phyloP scores from a whole-genome alignment of 768 basidiomycete genomes.

The Tephrocybe sp. region DNA sequence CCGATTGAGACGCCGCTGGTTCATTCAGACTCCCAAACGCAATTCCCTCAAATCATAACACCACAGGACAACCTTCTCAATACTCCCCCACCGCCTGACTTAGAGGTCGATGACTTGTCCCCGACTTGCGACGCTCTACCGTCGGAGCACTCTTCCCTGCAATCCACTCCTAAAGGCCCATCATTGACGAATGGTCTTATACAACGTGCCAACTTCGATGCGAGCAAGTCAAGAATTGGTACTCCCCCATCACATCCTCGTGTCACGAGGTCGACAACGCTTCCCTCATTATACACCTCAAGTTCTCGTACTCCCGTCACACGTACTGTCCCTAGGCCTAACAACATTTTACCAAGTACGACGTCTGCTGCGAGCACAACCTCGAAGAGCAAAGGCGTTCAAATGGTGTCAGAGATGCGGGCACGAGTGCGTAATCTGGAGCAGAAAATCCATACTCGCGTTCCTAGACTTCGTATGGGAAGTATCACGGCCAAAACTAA shows the following conservation, averaged over 20 bases:
- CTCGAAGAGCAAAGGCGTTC: conserved; percentile 77
- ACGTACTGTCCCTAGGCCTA: conserved; percentile 35
- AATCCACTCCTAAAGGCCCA: conserved; percentile 37
- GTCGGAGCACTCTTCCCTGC: conserved; percentile 33
- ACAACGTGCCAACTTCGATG: conserved; percentile 48
- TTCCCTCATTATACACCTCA: conserved; percentile 47
- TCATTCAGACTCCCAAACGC: conserved; percentile 29
- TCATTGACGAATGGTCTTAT: conserved; percentile 41
- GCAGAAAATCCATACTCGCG: conserved; percentile 85
- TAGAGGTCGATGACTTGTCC: conserved; percentile 57
- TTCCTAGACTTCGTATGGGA: conserved; percentile 80
- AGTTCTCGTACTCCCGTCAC: conserved; percentile 46
- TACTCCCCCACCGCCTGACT: conserved; percentile 56
- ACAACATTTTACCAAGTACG: conserved; percentile 36
- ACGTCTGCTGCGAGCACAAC: conserved; percentile 44
- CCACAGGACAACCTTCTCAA: conserved; percentile 56
- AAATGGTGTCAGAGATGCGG: conserved; percentile 92
- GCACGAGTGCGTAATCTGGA: conserved; percentile 79
- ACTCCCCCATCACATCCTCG: conserved; percentile 40
- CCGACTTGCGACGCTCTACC: conserved; percentile 38
- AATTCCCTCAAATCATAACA: conserved; percentile 24
- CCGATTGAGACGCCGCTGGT: conserved; percentile 26
- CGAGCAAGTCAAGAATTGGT: conserved; percentile 39
- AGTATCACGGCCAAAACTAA: conserved; percentile 61
- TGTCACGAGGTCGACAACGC: conserved; percentile 55